Base-by-base conservation (phyloP, 306 rosid species). In the Citrullus amarus region DNA sequence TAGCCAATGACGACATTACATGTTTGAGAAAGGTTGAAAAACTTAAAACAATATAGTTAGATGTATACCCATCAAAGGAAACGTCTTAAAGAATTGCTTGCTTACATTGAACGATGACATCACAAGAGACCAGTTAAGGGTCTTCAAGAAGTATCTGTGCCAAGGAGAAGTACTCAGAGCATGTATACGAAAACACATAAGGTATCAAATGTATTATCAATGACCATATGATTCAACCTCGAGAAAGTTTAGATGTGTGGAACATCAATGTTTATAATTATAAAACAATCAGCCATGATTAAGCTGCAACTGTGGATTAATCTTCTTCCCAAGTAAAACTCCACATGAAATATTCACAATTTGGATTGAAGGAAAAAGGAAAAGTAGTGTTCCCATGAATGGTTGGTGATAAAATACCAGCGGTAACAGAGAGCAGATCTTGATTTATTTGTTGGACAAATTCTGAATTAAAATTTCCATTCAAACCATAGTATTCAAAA, bases 21-120 rank as follows among this genome's bases (percentile, higher is more conserved):
- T 15, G 76, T 25, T 71, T 8, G 8, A 2, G 58, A 22, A 48
- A 44, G 57, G 6, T 70, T n/a, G 56, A 70, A 46, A 6, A 48
- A 48, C 5, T 71, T 71, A 38, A 71, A 28, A 71, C 76, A 71
- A 71, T 28, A 71, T 4, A 67, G 53, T 38, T 17, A 18, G 50
- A 39, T 38, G n/a, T 3, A 39, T 67, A 67, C 6, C 30, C 51
- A 17, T 67, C 50, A 39, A 67, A 41, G 17, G 53, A 75, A 66
- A 51, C 51, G 32, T 51, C 28, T 14, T 14, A 72, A 72, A 41
- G 38, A 50, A 50, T 51, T 55, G 41, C 78, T 48, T 79, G 82
- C 91, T 90, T 83, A 92, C 97, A 0, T 90, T 87, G 85, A 91
- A 89, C 83, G 85, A 78, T 61, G 98, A 95, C 98, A 95, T 92